phyloP scores from a whole-genome alignment of 2,329 filamentous ascomycete species.

The Clonostachys sp. region DNA sequence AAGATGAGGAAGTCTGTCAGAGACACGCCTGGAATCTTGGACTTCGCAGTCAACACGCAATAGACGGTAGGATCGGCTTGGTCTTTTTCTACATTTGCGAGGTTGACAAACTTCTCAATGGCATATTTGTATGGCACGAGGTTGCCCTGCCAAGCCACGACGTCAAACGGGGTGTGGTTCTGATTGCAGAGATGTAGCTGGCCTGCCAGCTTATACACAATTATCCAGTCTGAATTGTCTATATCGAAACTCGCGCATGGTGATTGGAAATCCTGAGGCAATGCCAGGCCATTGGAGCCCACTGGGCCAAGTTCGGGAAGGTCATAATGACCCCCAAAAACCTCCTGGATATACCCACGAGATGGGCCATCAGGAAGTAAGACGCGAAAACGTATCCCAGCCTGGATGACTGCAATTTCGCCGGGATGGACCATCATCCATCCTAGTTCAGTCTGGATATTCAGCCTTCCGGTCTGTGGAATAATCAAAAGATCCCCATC shows the following conservation, averaged over 20 bases:
- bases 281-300: constrained; percentile 62
- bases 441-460: constrained; percentile 63
- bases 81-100: constrained; percentile 54
- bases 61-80: constrained; percentile 65
- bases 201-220: constrained; percentile 54
- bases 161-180: constrained; percentile 59
- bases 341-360: constrained; percentile 65
- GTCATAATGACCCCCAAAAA: constrained; percentile 61
- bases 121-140: constrained; percentile 68
- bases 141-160: constrained; percentile 67
- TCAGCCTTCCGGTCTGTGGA: constrained; percentile 58
- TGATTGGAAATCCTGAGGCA: constrained; percentile 64
- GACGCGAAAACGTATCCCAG: constrained; percentile 58
- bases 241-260: constrained; percentile 49
- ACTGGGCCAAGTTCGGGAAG: constrained; percentile 65
- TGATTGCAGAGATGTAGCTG: constrained; percentile 54
- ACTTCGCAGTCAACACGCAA: constrained; percentile 58
- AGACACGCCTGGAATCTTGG: constrained; percentile 45
- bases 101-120: constrained; percentile 54
- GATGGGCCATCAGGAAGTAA: constrained; percentile 49
- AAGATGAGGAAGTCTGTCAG: constrained; percentile 65
- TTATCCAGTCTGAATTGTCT: constrained; percentile 31
- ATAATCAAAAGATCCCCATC: constrained; percentile 66
- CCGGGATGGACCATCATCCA: constrained; percentile 55
- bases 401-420: constrained; percentile 60